Percentiles rank a stretch among this genome's conserved stretches.
Evolutionary conservation across 176 grass and related monocot species (phyloP).

Genomic region (Panicum miliaceum): DNA sequence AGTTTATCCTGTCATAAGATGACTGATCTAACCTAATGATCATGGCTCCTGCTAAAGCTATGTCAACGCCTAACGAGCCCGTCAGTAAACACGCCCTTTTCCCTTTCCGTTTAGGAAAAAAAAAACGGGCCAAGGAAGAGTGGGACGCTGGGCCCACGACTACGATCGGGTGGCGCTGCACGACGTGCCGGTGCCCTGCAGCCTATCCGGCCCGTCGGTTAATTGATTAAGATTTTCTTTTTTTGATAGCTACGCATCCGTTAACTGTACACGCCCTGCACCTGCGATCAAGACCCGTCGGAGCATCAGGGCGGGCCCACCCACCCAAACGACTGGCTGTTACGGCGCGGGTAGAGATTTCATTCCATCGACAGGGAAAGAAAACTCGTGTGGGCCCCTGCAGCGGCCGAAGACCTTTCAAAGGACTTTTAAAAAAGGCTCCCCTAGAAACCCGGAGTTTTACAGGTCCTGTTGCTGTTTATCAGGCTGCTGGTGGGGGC

Average conservation of each 20-base stretch:
- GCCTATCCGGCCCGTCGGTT: not conserved
- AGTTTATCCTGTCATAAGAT: not conserved
- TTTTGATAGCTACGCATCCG: not conserved
- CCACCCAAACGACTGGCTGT: not conserved
- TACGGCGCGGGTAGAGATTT: not conserved
- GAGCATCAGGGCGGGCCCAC: not conserved
- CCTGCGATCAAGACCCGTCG: not conserved
- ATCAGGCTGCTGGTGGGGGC: not conserved
- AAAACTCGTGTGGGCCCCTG: not conserved
- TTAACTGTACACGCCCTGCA: not conserved
- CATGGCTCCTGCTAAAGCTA: not conserved
- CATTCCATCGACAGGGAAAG: too few relatives aligned
- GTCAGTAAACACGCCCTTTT: not conserved
- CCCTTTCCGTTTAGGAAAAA: not conserved
- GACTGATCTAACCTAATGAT: not conserved
- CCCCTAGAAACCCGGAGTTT: not conserved
- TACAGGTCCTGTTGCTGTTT: not conserved
- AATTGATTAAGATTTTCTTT: too few relatives aligned
- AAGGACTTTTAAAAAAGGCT: too few relatives aligned
- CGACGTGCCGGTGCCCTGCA: conserved; percentile 17
- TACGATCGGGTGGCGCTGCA: conserved; percentile 17
- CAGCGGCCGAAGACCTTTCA: not conserved
- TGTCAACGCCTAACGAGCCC: conserved; percentile 26
- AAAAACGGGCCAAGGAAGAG: not conserved
- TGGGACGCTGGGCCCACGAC: not conserved